A percentile compares a stretch with the other conserved stretches of the same genome.
Conservation (phyloP, 2,329 filamentous ascomycete genomes). For the Fusarium annulatum region DNA sequence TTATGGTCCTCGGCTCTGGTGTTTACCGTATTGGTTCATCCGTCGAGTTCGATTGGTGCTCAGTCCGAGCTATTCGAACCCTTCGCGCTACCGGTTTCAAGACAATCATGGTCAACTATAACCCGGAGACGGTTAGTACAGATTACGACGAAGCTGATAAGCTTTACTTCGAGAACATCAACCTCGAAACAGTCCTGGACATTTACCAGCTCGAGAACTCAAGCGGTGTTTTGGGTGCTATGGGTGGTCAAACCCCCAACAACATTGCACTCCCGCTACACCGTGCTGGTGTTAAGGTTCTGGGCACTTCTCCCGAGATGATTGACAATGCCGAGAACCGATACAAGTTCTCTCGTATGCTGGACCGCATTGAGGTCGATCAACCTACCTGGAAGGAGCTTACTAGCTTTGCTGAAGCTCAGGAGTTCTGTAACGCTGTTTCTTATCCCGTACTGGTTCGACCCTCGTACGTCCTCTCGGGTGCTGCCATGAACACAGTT, state of each 20-base stretch:
- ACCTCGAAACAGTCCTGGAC: slow-evolving; percentile 87
- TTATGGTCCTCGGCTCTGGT: slow-evolving; percentile 96
- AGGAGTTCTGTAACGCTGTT: slow-evolving; percentile 86
- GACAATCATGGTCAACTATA: slow-evolving; percentile 96
- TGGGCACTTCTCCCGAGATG: slow-evolving; percentile 98
- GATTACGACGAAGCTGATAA: slow-evolving; percentile 96
- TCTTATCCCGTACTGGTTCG: slow-evolving; percentile 94
- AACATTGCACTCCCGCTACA: slow-evolving; percentile 94
- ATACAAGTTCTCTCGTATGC: slow-evolving; percentile 98
- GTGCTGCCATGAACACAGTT: slow-evolving; percentile 98
- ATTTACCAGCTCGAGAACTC: slow-evolving; percentile 91
- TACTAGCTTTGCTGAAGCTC: slow-evolving; percentile 92
- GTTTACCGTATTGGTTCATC: slow-evolving; percentile 98
- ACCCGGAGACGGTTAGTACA: slow-evolving; percentile 88
- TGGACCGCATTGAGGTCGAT: slow-evolving; percentile 93
- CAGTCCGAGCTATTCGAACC: slow-evolving; percentile 91
- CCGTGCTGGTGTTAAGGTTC: slow-evolving; percentile 88
- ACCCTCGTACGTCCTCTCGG: slow-evolving; percentile 95
- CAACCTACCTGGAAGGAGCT: slow-evolving; percentile 98
- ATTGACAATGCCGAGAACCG: slow-evolving; percentile 97
- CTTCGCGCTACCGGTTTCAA: slow-evolving; percentile 86
- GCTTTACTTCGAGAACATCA: slow-evolving; percentile 97
- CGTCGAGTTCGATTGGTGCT: slow-evolving; percentile 99
- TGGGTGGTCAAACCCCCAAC: slow-evolving; percentile 98
- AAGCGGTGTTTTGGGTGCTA: slow-evolving; percentile 88